Evolutionary conservation across 139 green algal genomes (phyloP).

Genomic region (Mesotaenium endlicherianum): DNA sequence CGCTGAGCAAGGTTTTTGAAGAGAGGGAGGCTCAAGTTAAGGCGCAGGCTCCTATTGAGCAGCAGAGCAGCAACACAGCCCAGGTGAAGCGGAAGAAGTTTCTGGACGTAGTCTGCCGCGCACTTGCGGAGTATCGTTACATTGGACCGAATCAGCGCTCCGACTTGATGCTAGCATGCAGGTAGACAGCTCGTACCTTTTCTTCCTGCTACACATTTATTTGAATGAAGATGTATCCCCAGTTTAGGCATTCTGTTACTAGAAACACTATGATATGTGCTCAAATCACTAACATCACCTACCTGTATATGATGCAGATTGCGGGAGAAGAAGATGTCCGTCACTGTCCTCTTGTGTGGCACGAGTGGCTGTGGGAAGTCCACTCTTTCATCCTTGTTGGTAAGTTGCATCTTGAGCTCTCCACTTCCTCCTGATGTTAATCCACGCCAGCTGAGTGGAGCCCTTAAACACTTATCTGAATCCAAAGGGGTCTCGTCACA

Average conservation of each 20-base stretch:
- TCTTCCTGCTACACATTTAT: slow-evolving; percentile 3
- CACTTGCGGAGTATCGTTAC: slow-evolving; percentile 48
- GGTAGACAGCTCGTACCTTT: slow-evolving; percentile 20
- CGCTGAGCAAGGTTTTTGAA: neutral
- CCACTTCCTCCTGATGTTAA: too few relatives aligned
- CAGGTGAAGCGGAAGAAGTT: slow-evolving; percentile 29
- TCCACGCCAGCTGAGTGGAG: too few relatives aligned
- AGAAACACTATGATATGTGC: too few relatives aligned
- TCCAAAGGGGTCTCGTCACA: too few relatives aligned
- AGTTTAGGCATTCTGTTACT: too few relatives aligned
- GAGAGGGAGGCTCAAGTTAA: neutral
- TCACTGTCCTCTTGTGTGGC: slow-evolving; percentile 79
- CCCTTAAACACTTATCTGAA: too few relatives aligned
- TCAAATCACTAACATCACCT: too few relatives aligned
- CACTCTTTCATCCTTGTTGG: slow-evolving; percentile 88
- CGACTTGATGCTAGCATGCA: slow-evolving; percentile 49
- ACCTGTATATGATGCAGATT: slow-evolving; percentile 44
- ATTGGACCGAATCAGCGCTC: neutral
- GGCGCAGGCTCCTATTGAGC: neutral
- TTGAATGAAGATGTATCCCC: neutral
- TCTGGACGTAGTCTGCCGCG: slow-evolving; percentile 37
- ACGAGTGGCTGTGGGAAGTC: slow-evolving; percentile 93
- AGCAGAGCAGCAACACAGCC: too few relatives aligned
- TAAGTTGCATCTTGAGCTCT: slow-evolving; percentile 18
- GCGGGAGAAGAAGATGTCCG: slow-evolving; percentile 46